A percentile compares a stretch with the other conserved stretches of the same genome.
Conservation (phyloP, 2,329 filamentous ascomycete genomes). For the Cercospora sp. region DNA sequence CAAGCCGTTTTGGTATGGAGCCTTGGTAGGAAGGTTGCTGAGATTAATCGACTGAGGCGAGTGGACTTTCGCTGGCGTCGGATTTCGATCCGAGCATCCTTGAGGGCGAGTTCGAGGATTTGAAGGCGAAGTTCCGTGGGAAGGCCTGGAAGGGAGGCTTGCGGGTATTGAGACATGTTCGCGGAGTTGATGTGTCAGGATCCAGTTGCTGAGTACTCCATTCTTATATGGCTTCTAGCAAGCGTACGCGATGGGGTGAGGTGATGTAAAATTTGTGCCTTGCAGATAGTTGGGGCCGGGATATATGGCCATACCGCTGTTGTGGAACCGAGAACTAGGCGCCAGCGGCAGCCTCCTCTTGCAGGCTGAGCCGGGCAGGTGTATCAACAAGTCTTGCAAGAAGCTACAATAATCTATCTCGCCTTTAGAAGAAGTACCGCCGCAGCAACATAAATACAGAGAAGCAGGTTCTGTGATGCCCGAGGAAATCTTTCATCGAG, state of each 20-base stretch:
- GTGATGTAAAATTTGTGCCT: background rate
- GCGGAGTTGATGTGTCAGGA: background rate
- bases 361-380: background rate
- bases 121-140: slow-evolving; percentile 5
- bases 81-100: background rate
- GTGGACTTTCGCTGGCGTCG: background rate
- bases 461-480: background rate
- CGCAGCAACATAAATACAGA: background rate
- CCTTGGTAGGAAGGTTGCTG: too few relatives aligned
- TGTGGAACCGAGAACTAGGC: background rate
- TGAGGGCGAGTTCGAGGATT: background rate
- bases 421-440: background rate
- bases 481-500: background rate
- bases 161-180: background rate
- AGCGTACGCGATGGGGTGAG: too few relatives aligned
- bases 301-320: background rate
- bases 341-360: background rate
- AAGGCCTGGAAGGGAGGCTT: slow-evolving; percentile 6
- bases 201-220: background rate
- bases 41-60: too few relatives aligned
- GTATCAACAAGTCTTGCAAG: background rate
- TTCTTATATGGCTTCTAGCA: background rate
- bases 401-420: background rate
- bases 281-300: background rate
- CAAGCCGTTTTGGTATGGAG: too few relatives aligned